These are phyloP conservation scores for Pythium myriotylum DNA, from an alignment of 352 stramenopile species.

Conservation along the genomic window DNA sequence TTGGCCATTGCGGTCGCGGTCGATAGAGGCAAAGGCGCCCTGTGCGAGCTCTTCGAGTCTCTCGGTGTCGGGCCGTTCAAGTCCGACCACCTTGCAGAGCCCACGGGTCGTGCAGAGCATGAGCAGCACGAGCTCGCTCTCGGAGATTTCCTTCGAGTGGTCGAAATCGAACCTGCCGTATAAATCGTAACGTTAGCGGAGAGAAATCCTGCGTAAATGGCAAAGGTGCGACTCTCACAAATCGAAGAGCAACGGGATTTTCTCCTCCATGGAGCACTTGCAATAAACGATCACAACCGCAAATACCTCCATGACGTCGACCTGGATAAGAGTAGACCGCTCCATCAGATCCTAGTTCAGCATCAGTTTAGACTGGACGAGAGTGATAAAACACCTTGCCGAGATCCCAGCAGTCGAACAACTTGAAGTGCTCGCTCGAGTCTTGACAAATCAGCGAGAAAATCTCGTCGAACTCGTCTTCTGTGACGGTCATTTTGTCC, in stretches of 20 bases:
- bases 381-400: slow-evolving; percentile 38
- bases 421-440: slow-evolving; percentile 61
- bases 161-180: slow-evolving; percentile 72
- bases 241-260: slow-evolving; percentile 72
- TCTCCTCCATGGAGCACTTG: slow-evolving; percentile 61
- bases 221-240: slow-evolving; percentile 32
- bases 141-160: slow-evolving; percentile 67
- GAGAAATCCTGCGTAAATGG: background rate
- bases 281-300: slow-evolving; percentile 78
- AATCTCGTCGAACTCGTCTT: slow-evolving; percentile 77
- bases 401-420: slow-evolving; percentile 65
- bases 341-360: background rate
- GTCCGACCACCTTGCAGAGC: slow-evolving; percentile 66
- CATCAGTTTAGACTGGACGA: background rate
- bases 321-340: slow-evolving; percentile 27
- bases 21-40: slow-evolving; percentile 57
- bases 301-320: slow-evolving; percentile 78
- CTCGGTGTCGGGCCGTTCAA: slow-evolving; percentile 53
- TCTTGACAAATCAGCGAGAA: slow-evolving; percentile 80
- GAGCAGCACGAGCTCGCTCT: slow-evolving; percentile 65
- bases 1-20: slow-evolving; percentile 50
- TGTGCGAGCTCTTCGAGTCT: slow-evolving; percentile 53
- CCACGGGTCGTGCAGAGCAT: slow-evolving; percentile 76
- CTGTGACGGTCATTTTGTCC: slow-evolving; percentile 77
- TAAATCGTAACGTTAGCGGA: too few species aligned